Base-by-base conservation (phyloP, 352 stramenopile genomes). In the Globisporangium iwayamae region DNA sequence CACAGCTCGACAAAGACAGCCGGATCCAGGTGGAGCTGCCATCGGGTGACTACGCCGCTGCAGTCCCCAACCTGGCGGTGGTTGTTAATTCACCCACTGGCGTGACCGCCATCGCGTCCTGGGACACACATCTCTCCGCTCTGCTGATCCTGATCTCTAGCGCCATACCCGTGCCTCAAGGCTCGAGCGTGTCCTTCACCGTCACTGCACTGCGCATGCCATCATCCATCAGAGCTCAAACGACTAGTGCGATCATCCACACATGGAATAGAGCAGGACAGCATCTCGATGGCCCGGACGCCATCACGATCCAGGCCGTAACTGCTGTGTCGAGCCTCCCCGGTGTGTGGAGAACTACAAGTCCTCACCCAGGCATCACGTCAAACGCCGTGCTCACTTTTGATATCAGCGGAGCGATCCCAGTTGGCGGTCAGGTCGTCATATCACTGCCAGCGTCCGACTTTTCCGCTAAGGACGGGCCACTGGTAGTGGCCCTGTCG, bases 171-270 rank as follows among this genome's bases (percentile, higher is more conserved):
- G 75, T 90, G 46, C 51, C 66, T 2, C 62, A 76, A 48, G 68
- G 64, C 0, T 66, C 72, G 20, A 52, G 36, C 2, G 63, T 89
- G 9, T 63, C 36, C 22, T 65, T 89, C 18, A 60, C 68, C 53
- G 68, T 89, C 30, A 72, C 69, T 5, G 70, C 77, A 2, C 39
- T 90, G 0, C 61, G 70, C 7, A 83, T 85, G 75, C 79, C 81
- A 2, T 72, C 69, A 34, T 89, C 81, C 0, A 61, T 87, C 48
- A 71, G 81, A 4, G 32, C 51, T 38, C 41, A 41, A 34, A 71
- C 63, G 0, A 65, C 47, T 2, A 59, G 48, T 34, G 79, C 68
- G 30, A 75, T 53, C 3, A 83, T 89, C 11, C 69, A 81, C 51
- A 89, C 75, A 5, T 87, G 74, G 74, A 79, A 82, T 52, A 46